These are phyloP conservation scores for Agroathelia rolfsii DNA, from an alignment of 1,284 basidiomycete species.

Conservation along the genomic window DNA sequence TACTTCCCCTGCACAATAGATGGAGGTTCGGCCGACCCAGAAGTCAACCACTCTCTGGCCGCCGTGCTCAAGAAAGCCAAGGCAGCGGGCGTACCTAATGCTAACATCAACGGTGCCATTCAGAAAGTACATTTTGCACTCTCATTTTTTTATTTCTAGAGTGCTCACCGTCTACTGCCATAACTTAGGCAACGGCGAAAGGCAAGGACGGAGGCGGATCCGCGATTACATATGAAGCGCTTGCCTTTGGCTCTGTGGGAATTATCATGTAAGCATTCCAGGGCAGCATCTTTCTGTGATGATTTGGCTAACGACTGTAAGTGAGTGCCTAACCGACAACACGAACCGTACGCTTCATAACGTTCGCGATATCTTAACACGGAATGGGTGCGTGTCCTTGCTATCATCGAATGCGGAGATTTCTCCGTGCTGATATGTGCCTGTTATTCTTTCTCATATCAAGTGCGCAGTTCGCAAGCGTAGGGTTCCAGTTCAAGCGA, in stretches of 20 bases:
- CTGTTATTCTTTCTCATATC: slow-evolving; percentile 5
- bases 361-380: slow-evolving; percentile 50
- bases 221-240: slow-evolving; percentile 59
- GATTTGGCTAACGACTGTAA: slow-evolving; percentile 23
- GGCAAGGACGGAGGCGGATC: slow-evolving; percentile 42
- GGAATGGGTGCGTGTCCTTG: slow-evolving; percentile 39
- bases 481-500: slow-evolving; percentile 69
- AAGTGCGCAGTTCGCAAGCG: slow-evolving; percentile 64
- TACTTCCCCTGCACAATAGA: no score
- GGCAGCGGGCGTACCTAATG: slow-evolving; percentile 63
- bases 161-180: slow-evolving; percentile 7
- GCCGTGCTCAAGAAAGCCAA: slow-evolving; percentile 52
- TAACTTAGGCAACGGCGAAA: slow-evolving; percentile 36
- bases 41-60: slow-evolving; percentile 53
- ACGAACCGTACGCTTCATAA: slow-evolving; percentile 57
- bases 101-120: slow-evolving; percentile 67
- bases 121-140: slow-evolving; percentile 37
- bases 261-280: slow-evolving; percentile 59
- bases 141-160: slow-evolving; percentile 1
- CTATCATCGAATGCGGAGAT: not conserved
- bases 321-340: slow-evolving; percentile 75
- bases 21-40: slow-evolving; percentile 59
- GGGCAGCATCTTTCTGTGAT: not conserved
- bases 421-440: no score
- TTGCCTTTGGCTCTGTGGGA: slow-evolving; percentile 60